Base-by-base conservation (phyloP, 2,329 filamentous ascomycete species). In the Cephalotrichum gorgonifer region DNA sequence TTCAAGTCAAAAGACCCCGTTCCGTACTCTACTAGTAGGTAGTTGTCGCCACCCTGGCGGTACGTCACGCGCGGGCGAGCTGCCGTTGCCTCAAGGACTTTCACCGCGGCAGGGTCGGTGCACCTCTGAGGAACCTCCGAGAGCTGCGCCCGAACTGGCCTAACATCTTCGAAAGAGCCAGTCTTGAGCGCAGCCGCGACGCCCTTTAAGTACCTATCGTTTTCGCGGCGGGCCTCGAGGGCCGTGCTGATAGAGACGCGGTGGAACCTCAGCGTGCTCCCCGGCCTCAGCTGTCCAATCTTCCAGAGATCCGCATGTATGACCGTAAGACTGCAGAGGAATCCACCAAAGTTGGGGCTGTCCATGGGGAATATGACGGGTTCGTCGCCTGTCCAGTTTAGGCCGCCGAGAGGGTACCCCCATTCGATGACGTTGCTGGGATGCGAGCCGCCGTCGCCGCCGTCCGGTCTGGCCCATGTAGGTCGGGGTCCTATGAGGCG, bases 331-430 rank as follows among this genome's bases (percentile, higher is more conserved):
- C 68, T 72, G 27, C 71, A 76, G 0, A 79, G 67, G 51, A 83
- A 81, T 0, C 79, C 79, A 6, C 79, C 79, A 51, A 82, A 72
- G 54, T 81, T 77, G 0, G 79, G 79, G 46, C 71, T 71, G 56
- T 83, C 79, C 5, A 75, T 66, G 0, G 76, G 71, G 44, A 83
- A 79, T n/a, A 83, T 73, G 17, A 75, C 75, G 2, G 76, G 72
- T 31, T 77, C 75, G 50, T 82, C 78, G 4, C 78, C 78, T 1
- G 76, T 80, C 72, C 74, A 83, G 53, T 81, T 81, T 23, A 82
- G 55, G 0, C 72, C 71, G 0, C 78, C 77, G 1, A 76, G 58
- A 1, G 75, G 74, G 56, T 81, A 83, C 2, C 78, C 78, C 54
- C 81, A 79, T 52, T 79, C 75, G 22, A 78, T 70, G n/a, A 77